Evolutionary conservation across 306 rosid species (phyloP).

Genomic region (Ormosia emarginata): DNA sequence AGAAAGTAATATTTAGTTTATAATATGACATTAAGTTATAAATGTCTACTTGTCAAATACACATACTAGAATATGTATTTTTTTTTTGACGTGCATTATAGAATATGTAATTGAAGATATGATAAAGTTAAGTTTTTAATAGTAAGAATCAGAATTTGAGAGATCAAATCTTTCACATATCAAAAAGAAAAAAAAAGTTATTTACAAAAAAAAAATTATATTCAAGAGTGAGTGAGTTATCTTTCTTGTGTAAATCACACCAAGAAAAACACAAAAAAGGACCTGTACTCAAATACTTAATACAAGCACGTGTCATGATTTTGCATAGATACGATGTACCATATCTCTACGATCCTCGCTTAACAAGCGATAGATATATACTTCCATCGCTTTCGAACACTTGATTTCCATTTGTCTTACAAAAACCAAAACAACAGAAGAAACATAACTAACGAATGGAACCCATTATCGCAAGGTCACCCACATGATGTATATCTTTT

Average conservation of each 20-base stretch:
- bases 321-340: neutral
- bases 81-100: neutral
- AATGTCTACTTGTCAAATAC: neutral
- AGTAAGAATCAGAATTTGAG: neutral
- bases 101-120: neutral
- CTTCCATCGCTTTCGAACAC: constrained; percentile 9
- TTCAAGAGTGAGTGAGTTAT: neutral
- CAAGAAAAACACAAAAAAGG: neutral
- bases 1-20: neutral
- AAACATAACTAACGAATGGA: constrained; percentile 20
- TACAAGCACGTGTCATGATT: neutral
- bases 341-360: neutral
- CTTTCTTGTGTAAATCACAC: neutral
- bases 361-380: neutral
- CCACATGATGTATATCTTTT: neutral
- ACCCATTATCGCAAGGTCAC: constrained; percentile 7
- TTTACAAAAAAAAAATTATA: neutral
- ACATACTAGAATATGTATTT: neutral
- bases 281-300: neutral
- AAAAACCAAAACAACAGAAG: constrained; percentile 12
- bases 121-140: neutral
- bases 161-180: neutral
- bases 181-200: neutral
- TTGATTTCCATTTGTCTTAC: constrained; percentile 14
- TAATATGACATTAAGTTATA: no score